Base-by-base conservation (phyloP, 2,329 filamentous ascomycete species). In the Zasmidium citrigriseum region DNA sequence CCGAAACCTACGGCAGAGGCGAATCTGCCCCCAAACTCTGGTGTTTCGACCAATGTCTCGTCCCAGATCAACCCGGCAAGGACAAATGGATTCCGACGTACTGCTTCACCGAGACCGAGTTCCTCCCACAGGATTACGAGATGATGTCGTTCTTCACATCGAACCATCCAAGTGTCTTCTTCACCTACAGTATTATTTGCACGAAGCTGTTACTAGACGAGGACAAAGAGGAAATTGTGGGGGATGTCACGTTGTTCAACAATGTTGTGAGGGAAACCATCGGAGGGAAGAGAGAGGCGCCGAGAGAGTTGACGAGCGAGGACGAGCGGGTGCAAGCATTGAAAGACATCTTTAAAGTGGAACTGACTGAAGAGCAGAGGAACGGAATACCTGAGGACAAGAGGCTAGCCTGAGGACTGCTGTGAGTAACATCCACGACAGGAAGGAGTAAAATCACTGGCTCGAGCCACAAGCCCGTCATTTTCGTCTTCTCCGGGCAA, bases 51-150 rank as follows among this genome's bases (percentile, higher is more conserved):
- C 48, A 63, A 27, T 70, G 67, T 53, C 61, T 58, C 7, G 45
- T 62, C 2, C 67, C 67, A 9, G 64, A 68, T 70, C 58, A 67
- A 67, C 64, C 71, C 18, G 68, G 55, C 56, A 53, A 72, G 0
- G 62, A 71, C 70, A 58, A 69, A n/a, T 92, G 87, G 84, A 76
- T 80, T 21, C 76, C 82, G 1, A 82, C 80, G 49, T 90, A 90
- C 70, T 83, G 81, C 60, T 92, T 91, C 70, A 80, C 82, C 1
- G 84, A 89, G 60, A 76, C 81, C 16, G 87, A 89, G 71, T 89
- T 88, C 70, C 69, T 84, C 29, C 80, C 79, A 3, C 72, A 76
- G 46, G 87, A 90, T 71, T 89, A 85, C 66, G 79, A 78, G 34
- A 76, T 87, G 4, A 78, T 88, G 76, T 89, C 84, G 70, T 83